Evolutionary conservation across 1,139 yeast species (phyloP), one percentile per base, ranked within the genome.

Genomic region (Suhomyces guaymorum): DNA sequence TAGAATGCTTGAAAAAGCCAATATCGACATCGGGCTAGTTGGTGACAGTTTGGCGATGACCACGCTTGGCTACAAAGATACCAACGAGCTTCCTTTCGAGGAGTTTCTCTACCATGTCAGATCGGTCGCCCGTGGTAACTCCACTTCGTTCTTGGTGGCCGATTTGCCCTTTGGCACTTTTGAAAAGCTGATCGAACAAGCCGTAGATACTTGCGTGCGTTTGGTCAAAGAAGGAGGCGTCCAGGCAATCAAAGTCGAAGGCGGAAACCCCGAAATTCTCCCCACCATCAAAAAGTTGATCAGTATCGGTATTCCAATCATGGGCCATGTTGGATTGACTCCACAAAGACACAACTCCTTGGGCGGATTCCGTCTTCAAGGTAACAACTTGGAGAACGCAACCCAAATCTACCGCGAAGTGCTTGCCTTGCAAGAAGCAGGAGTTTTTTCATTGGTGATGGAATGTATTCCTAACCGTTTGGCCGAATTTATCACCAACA

Each of bases 11-110:
- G 89, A 86, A 32, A 57, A 70, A 9, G 80, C 94, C 1, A 73
- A 75, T 1, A 71, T 80, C 2, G 97, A 92, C 48, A 71, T 82
- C 34, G 70, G 82, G 8, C 70, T 92, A 7, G 81, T 92, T 5
- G 98, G 98, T 2, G 98, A 92, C 57, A 90, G 97, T 0, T 63
- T 92, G 25, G 89, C 96, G 1, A 90, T 89, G 96, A 90, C 87
- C 1, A 75, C 95, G 0, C 70, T 88, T 42, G 98, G 98, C 0
- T 82, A 82, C 52, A 73, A 74, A 5, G 82, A 85, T 33, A 88
- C 96, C 1, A 80, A 82, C 43, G 86, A 84, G 51, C 62, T 89
- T 26, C 72, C 80, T 2, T 73, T 86, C 31, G 87, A 86, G n/a
- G 92, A 84, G 49, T 86, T 88, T 65, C 58, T 83, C 30, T 84